Evolutionary conservation across 2,329 filamentous ascomycete genomes (phyloP).

Genomic region (Sarocladium kiliense): DNA sequence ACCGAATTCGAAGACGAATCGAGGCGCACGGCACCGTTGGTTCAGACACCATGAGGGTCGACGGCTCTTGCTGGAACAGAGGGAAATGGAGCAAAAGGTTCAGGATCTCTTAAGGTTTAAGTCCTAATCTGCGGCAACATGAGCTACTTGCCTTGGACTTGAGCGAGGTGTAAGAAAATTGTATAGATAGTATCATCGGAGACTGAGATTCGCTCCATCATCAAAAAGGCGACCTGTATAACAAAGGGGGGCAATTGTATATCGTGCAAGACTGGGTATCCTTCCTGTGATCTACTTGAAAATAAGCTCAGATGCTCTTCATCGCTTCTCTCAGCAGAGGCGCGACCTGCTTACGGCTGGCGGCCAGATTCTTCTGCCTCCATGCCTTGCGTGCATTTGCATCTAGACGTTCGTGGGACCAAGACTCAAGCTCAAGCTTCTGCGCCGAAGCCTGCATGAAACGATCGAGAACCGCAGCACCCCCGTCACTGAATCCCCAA

Average conservation of each 20-base stretch:
- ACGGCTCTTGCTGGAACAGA: not conserved
- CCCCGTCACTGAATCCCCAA: constrained; percentile 52
- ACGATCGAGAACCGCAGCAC: constrained; percentile 36
- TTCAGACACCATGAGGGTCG: constrained; percentile 5
- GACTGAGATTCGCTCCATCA: not conserved
- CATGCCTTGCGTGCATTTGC: constrained; percentile 54
- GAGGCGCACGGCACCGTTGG: not conserved
- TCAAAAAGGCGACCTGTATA: not conserved
- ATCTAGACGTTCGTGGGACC: constrained; percentile 44
- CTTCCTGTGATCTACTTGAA: not conserved
- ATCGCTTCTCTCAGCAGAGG: constrained; percentile 58
- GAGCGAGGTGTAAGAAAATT: not conserved
- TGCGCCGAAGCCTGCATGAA: constrained; percentile 46
- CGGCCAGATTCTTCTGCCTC: constrained; percentile 57
- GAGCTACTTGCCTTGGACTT: not conserved
- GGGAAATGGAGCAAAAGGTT: not conserved
- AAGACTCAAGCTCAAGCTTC: constrained; percentile 51
- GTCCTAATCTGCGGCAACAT: not conserved
- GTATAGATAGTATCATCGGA: not conserved
- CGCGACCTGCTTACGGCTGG: constrained; percentile 65
- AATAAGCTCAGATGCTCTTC: constrained; percentile 19
- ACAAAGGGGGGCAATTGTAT: not conserved
- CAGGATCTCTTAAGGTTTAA: not conserved
- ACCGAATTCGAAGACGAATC: constrained; percentile 1
- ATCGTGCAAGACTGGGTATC: not conserved